Evolutionary conservation across 164 flowering plant species (phyloP).

Genomic region (Cinnamomum micranthum): DNA sequence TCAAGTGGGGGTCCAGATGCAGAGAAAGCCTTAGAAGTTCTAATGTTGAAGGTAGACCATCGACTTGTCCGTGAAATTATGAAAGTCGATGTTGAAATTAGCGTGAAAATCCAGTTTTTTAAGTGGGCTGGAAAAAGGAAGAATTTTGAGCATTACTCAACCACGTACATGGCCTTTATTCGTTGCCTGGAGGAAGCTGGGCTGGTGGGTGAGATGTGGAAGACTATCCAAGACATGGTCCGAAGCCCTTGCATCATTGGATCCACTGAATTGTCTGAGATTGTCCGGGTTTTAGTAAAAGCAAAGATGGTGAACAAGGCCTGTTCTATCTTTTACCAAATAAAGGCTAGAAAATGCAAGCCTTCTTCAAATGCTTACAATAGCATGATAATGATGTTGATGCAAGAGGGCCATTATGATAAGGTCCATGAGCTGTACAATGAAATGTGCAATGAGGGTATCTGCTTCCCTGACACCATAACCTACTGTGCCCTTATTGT

Average conservation of each 20-base stretch:
- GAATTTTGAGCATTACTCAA: conserved; percentile 67
- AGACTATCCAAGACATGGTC: conserved; percentile 73
- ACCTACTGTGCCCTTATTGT: conserved; percentile 79
- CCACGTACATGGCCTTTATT: conserved; percentile 74
- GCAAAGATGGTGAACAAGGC: conserved; percentile 92
- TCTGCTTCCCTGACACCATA: conserved; percentile 71
- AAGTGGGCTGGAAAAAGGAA: conserved; percentile 84
- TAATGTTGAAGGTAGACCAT: conserved; percentile 77
- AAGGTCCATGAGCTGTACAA: conserved; percentile 83
- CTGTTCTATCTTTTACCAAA: conserved; percentile 66
- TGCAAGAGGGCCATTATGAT: conserved; percentile 80
- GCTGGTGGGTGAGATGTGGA: conserved; percentile 76
- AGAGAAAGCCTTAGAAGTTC: conserved; percentile 87
- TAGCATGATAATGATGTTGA: conserved; percentile 64
- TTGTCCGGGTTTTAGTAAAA: conserved; percentile 61
- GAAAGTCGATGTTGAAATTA: conserved; percentile 61
- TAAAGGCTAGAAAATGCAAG: conserved; percentile 62
- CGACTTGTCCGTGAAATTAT: conserved; percentile 70
- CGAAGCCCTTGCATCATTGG: conserved; percentile 41
- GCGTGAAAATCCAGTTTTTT: conserved; percentile 77
- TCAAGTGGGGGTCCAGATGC: conserved; percentile 99
- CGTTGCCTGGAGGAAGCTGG: conserved; percentile 65
- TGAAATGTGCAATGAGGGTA: conserved; percentile 83
- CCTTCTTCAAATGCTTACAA: conserved; percentile 69
- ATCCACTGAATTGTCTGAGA: conserved; percentile 61